Conservation (phyloP, 352 stramenopile genomes). For the Phytopythium boreale region DNA sequence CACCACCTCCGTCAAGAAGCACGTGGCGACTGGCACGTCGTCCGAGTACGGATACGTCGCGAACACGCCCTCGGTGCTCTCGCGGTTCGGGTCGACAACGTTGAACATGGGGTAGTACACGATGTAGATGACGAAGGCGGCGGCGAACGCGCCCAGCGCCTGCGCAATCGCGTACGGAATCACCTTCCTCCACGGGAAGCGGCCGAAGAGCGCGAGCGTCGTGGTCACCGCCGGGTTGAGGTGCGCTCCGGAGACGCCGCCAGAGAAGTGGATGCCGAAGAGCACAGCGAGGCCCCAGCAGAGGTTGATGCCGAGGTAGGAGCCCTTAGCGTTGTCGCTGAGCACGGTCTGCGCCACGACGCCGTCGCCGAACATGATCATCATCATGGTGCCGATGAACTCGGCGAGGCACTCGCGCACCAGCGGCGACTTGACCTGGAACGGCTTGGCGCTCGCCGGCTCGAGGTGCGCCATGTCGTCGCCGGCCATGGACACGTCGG, state of each 20-base stretch:
- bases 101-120: constrained; percentile 54
- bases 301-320: constrained; percentile 56
- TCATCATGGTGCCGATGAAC: constrained; percentile 55
- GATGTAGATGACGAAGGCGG: constrained; percentile 37
- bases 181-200: constrained; percentile 45
- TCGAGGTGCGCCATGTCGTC: constrained; percentile 8
- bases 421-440: constrained; percentile 34
- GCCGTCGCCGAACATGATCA: constrained; percentile 59
- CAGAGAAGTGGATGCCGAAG: constrained; percentile 51
- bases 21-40: constrained; percentile 35
- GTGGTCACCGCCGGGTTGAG: constrained; percentile 58
- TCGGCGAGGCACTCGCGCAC: constrained; percentile 61
- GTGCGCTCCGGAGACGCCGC: constrained; percentile 48
- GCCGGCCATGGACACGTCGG: constrained; percentile 11
- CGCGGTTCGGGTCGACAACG: constrained; percentile 35
- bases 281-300: constrained; percentile 61
- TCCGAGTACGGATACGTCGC: constrained; percentile 44
- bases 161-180: constrained; percentile 37
- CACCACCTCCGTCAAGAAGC: constrained; percentile 63
- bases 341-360: constrained; percentile 60
- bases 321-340: constrained; percentile 36
- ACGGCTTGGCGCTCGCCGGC: constrained; percentile 8
- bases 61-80: constrained; percentile 38
- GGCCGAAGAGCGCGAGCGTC: constrained; percentile 44
- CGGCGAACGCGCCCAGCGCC: constrained; percentile 42